Evolutionary conservation across 73 alveolate genomes (phyloP), one percentile per base, ranked within the genome.

Genomic region (Urostyla sp.): DNA sequence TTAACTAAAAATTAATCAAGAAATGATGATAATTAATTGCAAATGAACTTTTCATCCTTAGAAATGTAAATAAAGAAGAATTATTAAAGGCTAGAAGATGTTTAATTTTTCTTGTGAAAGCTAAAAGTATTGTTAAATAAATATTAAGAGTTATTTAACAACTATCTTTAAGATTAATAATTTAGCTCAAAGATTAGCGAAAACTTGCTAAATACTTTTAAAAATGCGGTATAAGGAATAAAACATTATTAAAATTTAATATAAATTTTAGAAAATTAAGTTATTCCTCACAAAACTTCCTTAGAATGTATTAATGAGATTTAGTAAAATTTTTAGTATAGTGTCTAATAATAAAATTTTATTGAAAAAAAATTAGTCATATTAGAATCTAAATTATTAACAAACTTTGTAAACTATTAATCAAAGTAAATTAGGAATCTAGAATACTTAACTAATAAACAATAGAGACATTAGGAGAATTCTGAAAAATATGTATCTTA

Each of bases 191-290:
- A 1, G 31, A 60, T 63, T 13, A 63, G 30, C 50, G 59, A 63
- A 40, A 23, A 63, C 20, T 24, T 63, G n/a, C 4, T 43, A 1
- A 63, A 37, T 45, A 63, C 79, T 63, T 15, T 27, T n/a, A 36
- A 31, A n/a, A 8, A 63, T 8, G 79, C 79, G 6, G 44, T 63
- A 4, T 21, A 63, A 63, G 79, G 79, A 5, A 40, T 63, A 4
- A 10, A 16, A 16, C n/a, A 63, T 26, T 63, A 63, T 48, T 7
- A 15, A 3, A 38, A 63, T 11, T 16, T 58, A 16, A 35, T 58
- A 20, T 8, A 35, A 5, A 5, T 3, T 11, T n/a, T 58, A 58
- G 75, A 58, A 58, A 31, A 21, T 7, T 27, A 58, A 18, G 6
- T 58, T 1, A 35, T 15, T 10, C 37, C 75, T 58, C 75, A 52